Evolutionary conservation across 495 filamentous ascomycete genomes (phyloP).

Genomic region (Penicillium longicatenatum): DNA sequence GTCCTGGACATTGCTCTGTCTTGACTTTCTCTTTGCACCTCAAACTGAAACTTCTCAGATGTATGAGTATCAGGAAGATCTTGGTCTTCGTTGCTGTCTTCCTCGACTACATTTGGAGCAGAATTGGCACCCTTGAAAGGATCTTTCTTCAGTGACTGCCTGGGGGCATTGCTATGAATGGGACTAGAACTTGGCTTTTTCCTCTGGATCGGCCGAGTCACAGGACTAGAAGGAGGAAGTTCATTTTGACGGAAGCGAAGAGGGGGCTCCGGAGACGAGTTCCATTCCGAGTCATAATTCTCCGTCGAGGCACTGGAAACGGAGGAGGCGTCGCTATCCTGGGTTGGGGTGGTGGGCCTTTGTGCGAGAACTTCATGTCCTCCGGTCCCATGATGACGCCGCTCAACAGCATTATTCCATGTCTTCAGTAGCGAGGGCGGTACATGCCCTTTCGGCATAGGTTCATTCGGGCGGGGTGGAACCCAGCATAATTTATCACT

Average conservation of each 20-base stretch:
- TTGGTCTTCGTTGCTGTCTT: neutral
- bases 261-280: neutral
- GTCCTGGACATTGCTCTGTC: neutral
- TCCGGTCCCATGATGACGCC: conserved; percentile 14
- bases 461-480: conserved; percentile 32
- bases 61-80: neutral
- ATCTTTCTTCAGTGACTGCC: neutral
- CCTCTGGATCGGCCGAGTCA: neutral
- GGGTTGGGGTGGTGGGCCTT: conserved; percentile 2
- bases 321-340: conserved; percentile 8
- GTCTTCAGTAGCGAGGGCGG: conserved; percentile 34
- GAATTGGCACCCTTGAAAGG: neutral
- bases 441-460: conserved; percentile 33
- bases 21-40: neutral
- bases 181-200: neutral
- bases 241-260: neutral
- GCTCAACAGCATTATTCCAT: conserved; percentile 44
- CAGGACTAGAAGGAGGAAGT: conserved; percentile 1
- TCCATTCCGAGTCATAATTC: neutral
- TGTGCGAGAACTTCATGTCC: neutral
- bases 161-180: neutral
- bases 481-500: conserved; percentile 46
- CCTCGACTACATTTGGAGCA: neutral
- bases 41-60: neutral
- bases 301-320: neutral